Conservation (phyloP, 345 rosid species). For the Rhodamnia argentea region DNA sequence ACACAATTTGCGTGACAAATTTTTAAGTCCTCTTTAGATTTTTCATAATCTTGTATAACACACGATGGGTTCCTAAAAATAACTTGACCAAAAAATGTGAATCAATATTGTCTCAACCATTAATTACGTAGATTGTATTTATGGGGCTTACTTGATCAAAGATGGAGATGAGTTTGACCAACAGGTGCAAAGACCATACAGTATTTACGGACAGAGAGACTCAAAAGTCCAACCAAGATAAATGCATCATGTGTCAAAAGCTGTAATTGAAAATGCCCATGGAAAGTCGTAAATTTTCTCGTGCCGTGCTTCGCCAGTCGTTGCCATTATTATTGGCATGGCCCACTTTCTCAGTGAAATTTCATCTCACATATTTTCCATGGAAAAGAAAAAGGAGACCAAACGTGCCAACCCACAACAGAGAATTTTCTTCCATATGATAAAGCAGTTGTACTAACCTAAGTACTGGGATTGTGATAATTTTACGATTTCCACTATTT, state of each 20-base stretch:
- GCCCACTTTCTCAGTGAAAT: neutral
- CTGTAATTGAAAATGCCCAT: neutral
- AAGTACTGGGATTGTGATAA: too few species aligned
- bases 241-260: neutral
- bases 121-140: too few species aligned
- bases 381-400: neutral
- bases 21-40: neutral
- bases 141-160: neutral
- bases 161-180: neutral
- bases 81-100: neutral
- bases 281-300: neutral
- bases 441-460: too few species aligned
- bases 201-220: neutral
- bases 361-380: neutral
- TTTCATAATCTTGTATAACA: neutral
- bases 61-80: neutral
- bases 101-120: neutral
- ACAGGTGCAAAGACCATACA: rapidly evolving
- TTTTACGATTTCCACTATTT: too few species aligned
- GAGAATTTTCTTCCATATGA: neutral
- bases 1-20: neutral
- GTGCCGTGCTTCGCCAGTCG: neutral
- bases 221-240: too few species aligned
- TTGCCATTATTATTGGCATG: neutral
- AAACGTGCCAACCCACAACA: neutral